Conservation (phyloP, 2,329 filamentous ascomycete genomes). For the Reticulascus tulasneorum region DNA sequence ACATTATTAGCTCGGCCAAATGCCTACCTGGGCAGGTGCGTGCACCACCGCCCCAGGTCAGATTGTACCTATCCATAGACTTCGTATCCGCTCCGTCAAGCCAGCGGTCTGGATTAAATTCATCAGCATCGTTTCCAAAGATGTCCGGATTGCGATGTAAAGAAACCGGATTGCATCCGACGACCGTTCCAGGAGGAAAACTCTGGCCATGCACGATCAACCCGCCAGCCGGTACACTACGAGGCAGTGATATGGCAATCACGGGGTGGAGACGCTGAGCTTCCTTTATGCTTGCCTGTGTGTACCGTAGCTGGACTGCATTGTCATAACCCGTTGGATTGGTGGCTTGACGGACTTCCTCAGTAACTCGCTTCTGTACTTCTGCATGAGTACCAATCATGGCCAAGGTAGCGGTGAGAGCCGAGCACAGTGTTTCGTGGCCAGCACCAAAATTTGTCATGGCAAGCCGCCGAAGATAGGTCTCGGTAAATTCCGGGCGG, state of each 20-base stretch:
- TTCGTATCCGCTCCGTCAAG: slow-evolving; percentile 26
- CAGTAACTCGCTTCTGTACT: slow-evolving; percentile 26
- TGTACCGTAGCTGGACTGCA: slow-evolving; percentile 25
- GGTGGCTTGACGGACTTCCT: slow-evolving; percentile 20
- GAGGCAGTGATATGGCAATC: slow-evolving; percentile 47
- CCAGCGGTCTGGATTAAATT: slow-evolving; percentile 47
- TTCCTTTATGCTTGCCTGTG: slow-evolving; percentile 45
- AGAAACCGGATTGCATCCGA: slow-evolving; percentile 47
- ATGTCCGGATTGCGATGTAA: slow-evolving; percentile 47
- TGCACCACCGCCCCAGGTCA: slow-evolving; percentile 49
- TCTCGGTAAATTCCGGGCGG: slow-evolving; percentile 41
- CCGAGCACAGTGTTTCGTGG: slow-evolving; percentile 51
- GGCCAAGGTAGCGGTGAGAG: slow-evolving; percentile 43
- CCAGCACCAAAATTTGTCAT: slow-evolving; percentile 54
- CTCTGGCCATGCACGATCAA: slow-evolving; percentile 33
- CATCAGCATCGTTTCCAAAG: slow-evolving; percentile 41
- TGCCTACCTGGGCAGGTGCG: slow-evolving; percentile 47
- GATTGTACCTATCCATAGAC: slow-evolving; percentile 43
- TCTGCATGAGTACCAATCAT: slow-evolving; percentile 38
- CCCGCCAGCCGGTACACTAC: slow-evolving; percentile 35
- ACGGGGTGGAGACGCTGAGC: slow-evolving; percentile 48
- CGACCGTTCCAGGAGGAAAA: slow-evolving; percentile 41
- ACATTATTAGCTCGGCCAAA: slow-evolving; percentile 46
- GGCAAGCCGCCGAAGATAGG: slow-evolving; percentile 47
- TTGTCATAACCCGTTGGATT: slow-evolving; percentile 20